Conservation (phyloP, 2,329 filamentous ascomycete genomes). For the Aspergillus aculeatus region DNA sequence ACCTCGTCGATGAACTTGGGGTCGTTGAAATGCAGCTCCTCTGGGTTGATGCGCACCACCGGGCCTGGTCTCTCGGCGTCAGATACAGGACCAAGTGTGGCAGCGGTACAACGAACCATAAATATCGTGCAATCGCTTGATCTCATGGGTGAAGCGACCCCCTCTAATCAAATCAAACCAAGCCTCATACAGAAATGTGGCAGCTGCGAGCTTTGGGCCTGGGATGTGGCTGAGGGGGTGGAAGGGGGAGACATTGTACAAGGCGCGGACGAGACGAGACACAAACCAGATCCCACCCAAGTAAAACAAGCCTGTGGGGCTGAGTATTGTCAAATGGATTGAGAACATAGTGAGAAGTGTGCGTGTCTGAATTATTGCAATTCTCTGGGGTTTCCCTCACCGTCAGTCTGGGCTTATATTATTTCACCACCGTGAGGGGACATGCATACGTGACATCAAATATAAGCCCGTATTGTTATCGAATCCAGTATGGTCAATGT, state of each 20-base stretch:
- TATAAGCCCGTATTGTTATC: no score
- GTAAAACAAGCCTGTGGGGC: neutral
- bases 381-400: no score
- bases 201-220: neutral
- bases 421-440: no score
- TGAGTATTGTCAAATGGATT: no score
- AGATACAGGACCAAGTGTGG: neutral
- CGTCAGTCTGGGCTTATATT: no score
- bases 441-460: no score
- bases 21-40: neutral
- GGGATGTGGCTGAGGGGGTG: neutral
- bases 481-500: no score
- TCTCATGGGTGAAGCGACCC: neutral
- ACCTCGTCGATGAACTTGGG: neutral
- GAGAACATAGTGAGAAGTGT: no score
- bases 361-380: no score
- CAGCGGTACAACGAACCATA: neutral
- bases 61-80: neutral
- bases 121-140: neutral
- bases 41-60: neutral
- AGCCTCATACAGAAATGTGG: neutral
- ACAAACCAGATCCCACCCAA: neutral
- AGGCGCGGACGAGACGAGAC: neutral
- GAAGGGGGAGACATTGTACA: neutral
- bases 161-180: neutral